These are phyloP conservation scores for Ustilago sp. DNA, from an alignment of 1,284 basidiomycete genomes.

Conservation along the genomic window DNA sequence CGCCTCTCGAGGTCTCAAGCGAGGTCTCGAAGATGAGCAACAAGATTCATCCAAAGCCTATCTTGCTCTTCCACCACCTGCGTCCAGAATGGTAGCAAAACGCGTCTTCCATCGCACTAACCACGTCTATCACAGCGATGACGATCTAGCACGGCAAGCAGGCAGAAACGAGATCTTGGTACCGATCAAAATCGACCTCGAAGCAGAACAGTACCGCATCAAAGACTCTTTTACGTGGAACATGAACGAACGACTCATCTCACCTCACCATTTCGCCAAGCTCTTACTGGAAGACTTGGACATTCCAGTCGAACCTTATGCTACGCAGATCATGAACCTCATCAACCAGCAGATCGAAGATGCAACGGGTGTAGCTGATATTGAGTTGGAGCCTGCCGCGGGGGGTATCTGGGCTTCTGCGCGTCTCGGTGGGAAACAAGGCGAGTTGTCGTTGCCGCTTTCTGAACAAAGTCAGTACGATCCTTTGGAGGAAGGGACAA, in stretches of 20 bases:
- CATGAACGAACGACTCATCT: conserved; percentile 79
- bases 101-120: conserved; percentile 72
- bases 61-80: conserved; percentile 85
- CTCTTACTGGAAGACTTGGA: conserved; percentile 90
- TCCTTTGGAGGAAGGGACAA: conserved; percentile 22
- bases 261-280: conserved; percentile 83
- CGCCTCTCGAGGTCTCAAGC: conserved; percentile 44
- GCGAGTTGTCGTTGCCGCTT: conserved; percentile 20
- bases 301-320: conserved; percentile 78
- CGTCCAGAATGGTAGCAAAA: conserved; percentile 79
- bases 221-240: conserved; percentile 99
- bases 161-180: conserved; percentile 77
- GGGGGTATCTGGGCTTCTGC: conserved; percentile 45
- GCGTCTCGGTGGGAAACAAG: conserved; percentile 22
- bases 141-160: conserved; percentile 59
- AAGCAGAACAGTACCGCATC: conserved; percentile 89
- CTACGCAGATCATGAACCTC: conserved; percentile 82
- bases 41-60: conserved; percentile 74
- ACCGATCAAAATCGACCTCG: conserved; percentile 93
- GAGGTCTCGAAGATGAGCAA: conserved; percentile 46
- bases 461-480: conserved; percentile 38
- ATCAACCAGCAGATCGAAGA: conserved; percentile 92
- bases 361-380: conserved; percentile 74
- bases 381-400: conserved; percentile 50
- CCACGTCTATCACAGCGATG: conserved; percentile 77